Base-by-base conservation (phyloP, 1,139 yeast genomes). In the Hansenula sp. region DNA sequence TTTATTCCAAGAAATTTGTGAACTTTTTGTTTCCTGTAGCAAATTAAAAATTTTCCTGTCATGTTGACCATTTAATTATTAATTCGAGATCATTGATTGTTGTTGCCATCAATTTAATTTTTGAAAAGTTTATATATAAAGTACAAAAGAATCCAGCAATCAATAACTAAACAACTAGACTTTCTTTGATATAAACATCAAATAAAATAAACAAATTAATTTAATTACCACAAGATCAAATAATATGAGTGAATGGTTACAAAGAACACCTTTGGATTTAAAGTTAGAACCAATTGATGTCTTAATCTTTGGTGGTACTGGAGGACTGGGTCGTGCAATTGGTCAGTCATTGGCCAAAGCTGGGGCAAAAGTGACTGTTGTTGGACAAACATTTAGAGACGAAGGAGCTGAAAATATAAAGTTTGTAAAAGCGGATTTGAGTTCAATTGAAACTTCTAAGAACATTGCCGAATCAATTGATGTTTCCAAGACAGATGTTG, bases 261-360 rank as follows among this genome's bases (percentile, higher is more conserved):
- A 15, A 4, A 32, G 34, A 32, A 32, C 17, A 8, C n/a, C 21
- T 32, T 5, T 21, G 3, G 34, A 32, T 32, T 32, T 32, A 9
- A 21, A 21, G 25, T 9, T 21, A 6, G 25, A 21, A 6, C 8
- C 24, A 32, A 10, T 61, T 11, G 54, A 60, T 9, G 61, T 63
- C 1, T 50, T 58, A 2, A 49, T 66, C n/a, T 51, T 67, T 29
- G 72, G 72, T 27, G 72, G 72, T 13, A 68, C 71, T 1, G 66
- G 66, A 41, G 72, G 72, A 5, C 45, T 67, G 4, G 72, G 72
- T 9, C 59, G 67, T 19, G 62, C 69, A 2, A 50, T 67, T 15
- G 48, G 59, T 10, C 47, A 46, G 13, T 44, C 41, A 7, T 44
- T 62, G 19, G 62, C 66, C 1, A 15, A 43, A 3, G 42, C 48